These are phyloP conservation scores for Eremochloa ophiuroides DNA, from an alignment of 176 grass and related monocot species.

Conservation along the genomic window DNA sequence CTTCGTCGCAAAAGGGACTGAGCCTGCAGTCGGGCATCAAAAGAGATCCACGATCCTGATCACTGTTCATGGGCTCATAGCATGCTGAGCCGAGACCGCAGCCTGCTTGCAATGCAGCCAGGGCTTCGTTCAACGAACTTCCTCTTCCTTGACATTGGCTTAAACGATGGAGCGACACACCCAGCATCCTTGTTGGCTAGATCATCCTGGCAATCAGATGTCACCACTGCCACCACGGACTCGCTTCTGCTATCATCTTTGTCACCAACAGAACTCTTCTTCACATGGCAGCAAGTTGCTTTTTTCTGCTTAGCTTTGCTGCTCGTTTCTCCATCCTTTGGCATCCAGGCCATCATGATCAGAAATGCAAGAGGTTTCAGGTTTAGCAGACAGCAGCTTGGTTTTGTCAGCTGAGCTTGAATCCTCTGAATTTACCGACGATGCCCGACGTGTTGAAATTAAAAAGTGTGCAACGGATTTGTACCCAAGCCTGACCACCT, in stretches of 20 bases:
- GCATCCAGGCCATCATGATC: slow-evolving; percentile 14
- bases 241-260: slow-evolving; percentile 12
- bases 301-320: neutral
- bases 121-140: slow-evolving; percentile 33
- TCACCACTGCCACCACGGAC: slow-evolving; percentile 34
- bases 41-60: neutral
- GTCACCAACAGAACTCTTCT: neutral
- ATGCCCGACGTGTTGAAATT: slow-evolving; percentile 45
- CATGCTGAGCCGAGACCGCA: slow-evolving; percentile 21
- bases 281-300: neutral
- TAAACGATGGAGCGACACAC: slow-evolving; percentile 22
- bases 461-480: slow-evolving; percentile 94
- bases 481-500: slow-evolving; percentile 63
- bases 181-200: slow-evolving; percentile 4
- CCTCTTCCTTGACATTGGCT: slow-evolving; percentile 26
- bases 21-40: neutral
- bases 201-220: slow-evolving; percentile 11
- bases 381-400: slow-evolving; percentile 5
- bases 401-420: slow-evolving; percentile 27
- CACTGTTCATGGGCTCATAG: neutral
- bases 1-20: neutral
- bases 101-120: slow-evolving; percentile 49
- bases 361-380: slow-evolving; percentile 7
- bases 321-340: slow-evolving; percentile 21
- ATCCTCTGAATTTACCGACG: slow-evolving; percentile 8